These are phyloP conservation scores for Boletus sensibilis DNA, from an alignment of 768 basidiomycete species.

Conservation along the genomic window DNA sequence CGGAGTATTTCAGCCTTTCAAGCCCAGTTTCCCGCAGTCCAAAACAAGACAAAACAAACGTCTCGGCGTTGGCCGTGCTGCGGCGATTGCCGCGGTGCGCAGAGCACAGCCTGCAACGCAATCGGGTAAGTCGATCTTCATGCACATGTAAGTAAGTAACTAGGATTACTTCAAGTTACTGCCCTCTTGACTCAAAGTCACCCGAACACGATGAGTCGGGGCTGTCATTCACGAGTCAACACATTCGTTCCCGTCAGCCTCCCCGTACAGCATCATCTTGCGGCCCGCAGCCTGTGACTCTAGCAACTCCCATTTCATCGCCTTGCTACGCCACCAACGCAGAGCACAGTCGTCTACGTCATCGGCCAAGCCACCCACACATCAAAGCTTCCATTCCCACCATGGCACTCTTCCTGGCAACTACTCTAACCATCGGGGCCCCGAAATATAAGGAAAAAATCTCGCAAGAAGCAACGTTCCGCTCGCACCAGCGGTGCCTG, in stretches of 20 bases:
- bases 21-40: conserved; percentile 18
- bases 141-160: too few relatives aligned
- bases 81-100: too few relatives aligned
- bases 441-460: not conserved
- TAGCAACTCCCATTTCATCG: not conserved
- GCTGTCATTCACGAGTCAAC: too few relatives aligned
- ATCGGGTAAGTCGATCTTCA: too few relatives aligned
- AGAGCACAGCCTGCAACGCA: too few relatives aligned
- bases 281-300: not conserved
- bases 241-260: conserved; percentile 17
- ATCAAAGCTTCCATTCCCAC: conserved; percentile 17
- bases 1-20: conserved; percentile 29
- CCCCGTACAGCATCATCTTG: not conserved
- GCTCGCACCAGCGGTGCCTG: not conserved
- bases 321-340: conserved; percentile 18
- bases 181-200: too few relatives aligned
- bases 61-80: not conserved
- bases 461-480: not conserved
- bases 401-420: conserved; percentile 23
- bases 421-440: conserved; percentile 15
- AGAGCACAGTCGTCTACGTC: not conserved
- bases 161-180: too few relatives aligned
- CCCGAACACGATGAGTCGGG: too few relatives aligned
- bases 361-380: not conserved
- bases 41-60: conserved; percentile 23